Evolutionary conservation across 75 land plant species (phyloP), one percentile per base, ranked within the genome.

Genomic region (Larix kaempferi): DNA sequence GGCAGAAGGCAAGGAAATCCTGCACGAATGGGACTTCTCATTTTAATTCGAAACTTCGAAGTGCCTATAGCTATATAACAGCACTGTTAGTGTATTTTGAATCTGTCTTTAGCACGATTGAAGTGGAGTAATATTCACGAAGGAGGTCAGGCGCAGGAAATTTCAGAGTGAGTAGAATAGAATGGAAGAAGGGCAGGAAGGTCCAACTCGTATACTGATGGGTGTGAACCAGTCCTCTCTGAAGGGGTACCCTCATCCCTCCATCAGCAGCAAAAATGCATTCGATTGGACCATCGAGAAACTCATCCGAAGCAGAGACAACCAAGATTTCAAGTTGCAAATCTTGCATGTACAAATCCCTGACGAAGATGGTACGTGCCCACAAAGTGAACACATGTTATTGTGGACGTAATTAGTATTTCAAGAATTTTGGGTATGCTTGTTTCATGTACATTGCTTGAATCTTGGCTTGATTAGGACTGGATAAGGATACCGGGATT

Each of bases 311-410:
- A 80, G 86, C 56, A 86, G 84, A 77, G 35, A 82, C 73, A 77
- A 74, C n/a, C 19, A 37, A 52, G 88, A 86, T 19, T 95, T 87
- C 88, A 84, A 84, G 74, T 84, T 95, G 64, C 88, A 87, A 73
- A 84, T 95, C 65, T 84, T 95, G 66, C 97, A 95, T 59, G 90
- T 92, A 64, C 97, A 91, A 77, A 89, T 94, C 66, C 91, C 86
- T 23, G 96, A 93, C 61, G 90, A 91, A 88, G 97, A 95, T 76
- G 94, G 98, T 95, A 76, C 8, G 7, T 11, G 2, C 56, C 15
- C 26, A 25, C 17, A 35, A 29, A 41, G 33, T 29, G 33, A 49
- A 49, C 54, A 49, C 12, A 10, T 10, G 54, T 49, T 49, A 8
- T 69, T 19, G 25, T 69, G 4, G 39, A 67, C 52, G 7, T 69